Evolutionary conservation across 1,139 yeast genomes (phyloP).

Genomic region (Blastobotrys arbuscula): DNA sequence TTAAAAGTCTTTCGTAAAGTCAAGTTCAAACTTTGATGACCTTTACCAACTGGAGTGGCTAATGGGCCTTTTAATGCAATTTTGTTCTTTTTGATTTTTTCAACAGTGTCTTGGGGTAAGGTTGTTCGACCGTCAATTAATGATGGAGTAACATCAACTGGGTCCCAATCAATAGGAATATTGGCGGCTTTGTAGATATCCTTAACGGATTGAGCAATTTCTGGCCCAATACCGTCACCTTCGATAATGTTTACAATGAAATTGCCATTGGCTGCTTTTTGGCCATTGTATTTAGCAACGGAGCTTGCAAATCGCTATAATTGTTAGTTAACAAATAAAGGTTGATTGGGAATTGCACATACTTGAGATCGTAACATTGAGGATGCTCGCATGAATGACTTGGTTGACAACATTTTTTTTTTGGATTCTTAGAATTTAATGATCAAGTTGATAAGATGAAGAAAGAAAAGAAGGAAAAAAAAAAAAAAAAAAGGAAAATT

Average conservation of each 20-base stretch:
- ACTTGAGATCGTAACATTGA: conserved; percentile 2
- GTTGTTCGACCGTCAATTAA: conserved; percentile 91
- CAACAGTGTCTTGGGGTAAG: conserved; percentile 87
- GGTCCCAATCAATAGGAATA: conserved; percentile 96
- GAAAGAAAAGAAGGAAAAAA: background rate
- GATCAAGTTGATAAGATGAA: background rate
- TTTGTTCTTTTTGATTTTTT: conserved; percentile 84
- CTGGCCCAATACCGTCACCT: conserved; percentile 98
- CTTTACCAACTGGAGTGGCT: conserved; percentile 98
- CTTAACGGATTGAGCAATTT: conserved; percentile 90
- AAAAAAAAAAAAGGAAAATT: background rate
- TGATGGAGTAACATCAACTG: conserved; percentile 92
- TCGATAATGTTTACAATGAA: conserved; percentile 93
- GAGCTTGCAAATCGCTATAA: conserved; percentile 19
- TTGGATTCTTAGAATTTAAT: background rate
- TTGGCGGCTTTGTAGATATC: conserved; percentile 87
- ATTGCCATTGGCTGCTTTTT: conserved; percentile 50
- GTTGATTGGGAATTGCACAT: too few species aligned
- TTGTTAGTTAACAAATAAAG: too few species aligned
- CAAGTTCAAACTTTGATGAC: conserved; percentile 95
- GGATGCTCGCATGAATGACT: background rate
- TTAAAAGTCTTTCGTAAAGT: conserved; percentile 96
- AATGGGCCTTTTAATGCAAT: conserved; percentile 97
- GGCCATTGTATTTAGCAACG: conserved; percentile 56
- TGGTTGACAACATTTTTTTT: conserved; percentile 3